phyloP scores from a whole-genome alignment of 805 yeast species.

The Blastobotrys chiropterorum region DNA sequence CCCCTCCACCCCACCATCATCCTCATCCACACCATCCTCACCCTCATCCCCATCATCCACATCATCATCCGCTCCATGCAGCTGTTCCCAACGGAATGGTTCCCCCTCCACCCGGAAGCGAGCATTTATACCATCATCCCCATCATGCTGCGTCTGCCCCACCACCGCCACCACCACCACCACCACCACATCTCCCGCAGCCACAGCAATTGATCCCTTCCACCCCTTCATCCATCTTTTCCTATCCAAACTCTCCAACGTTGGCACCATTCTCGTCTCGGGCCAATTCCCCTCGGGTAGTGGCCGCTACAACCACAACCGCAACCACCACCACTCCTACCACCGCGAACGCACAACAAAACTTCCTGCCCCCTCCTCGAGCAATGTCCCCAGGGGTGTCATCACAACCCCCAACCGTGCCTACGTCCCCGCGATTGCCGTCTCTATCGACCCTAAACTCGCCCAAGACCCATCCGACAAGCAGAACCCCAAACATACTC shows the following conservation, averaged over 20 bases:
- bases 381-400: constrained; percentile 1
- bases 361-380: background rate
- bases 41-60: constrained; percentile 10
- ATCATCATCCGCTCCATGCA: constrained; percentile 3
- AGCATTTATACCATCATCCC: background rate
- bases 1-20: background rate
- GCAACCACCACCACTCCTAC: background rate
- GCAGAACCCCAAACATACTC: constrained; percentile 14
- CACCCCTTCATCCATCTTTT: constrained; percentile 17
- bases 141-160: too few relatives aligned
- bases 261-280: constrained; percentile 3
- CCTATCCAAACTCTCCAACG: constrained; percentile 2
- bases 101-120: background rate
- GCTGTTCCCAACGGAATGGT: constrained; percentile 9
- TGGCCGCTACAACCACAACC: background rate
- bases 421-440: constrained; percentile 8
- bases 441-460: constrained; percentile 8
- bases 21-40: constrained; percentile 3
- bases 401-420: constrained; percentile 3
- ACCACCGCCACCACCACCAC: background rate
- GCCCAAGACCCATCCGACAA: background rate
- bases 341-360: background rate
- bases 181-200: background rate
- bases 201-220: constrained; percentile 8
- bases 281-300: constrained; percentile 5